phyloP scores from a whole-genome alignment of 2,329 filamentous ascomycete genomes.

The Sclerotinia nivalis region DNA sequence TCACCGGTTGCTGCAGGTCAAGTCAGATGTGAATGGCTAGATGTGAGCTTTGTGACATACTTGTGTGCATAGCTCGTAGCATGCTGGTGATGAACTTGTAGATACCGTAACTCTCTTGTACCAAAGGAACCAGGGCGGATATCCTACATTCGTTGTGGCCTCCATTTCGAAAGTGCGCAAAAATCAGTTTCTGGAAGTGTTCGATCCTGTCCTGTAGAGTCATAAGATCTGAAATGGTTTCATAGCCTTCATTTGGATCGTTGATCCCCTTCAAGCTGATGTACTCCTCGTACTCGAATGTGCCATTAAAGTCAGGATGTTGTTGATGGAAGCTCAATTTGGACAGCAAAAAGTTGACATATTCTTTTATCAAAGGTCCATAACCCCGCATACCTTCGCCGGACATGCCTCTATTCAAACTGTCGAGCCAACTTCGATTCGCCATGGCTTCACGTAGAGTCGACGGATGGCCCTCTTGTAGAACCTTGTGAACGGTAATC shows the following conservation, averaged over 20 bases:
- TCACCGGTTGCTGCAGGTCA: conserved; percentile 73
- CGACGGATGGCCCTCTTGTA: conserved; percentile 92
- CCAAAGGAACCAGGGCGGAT: conserved; percentile 86
- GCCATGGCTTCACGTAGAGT: conserved; percentile 85
- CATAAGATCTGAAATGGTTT: conserved; percentile 97
- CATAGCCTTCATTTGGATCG: conserved; percentile 95
- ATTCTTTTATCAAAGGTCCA: conserved; percentile 89
- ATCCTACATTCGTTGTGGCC: conserved; percentile 97
- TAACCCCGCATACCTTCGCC: conserved; percentile 90
- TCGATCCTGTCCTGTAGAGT: conserved; percentile 97
- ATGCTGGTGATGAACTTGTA: conserved; percentile 99
- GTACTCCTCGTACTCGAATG: conserved; percentile 99
- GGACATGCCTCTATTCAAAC: conserved; percentile 77
- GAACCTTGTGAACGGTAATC: conserved; percentile 94
- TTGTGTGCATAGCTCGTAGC: conserved; percentile 95
- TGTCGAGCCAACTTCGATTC: conserved; percentile 89
- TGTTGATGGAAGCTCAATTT: conserved; percentile 97
- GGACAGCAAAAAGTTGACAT: conserved; percentile 90
- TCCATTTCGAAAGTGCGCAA: conserved; percentile 89
- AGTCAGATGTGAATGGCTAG: conserved; percentile 15
- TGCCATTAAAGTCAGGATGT: conserved; percentile 96
- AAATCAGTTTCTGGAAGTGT: conserved; percentile 96
- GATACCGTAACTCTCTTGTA: conserved; percentile 97
- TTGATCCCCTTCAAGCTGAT: conserved; percentile 97
- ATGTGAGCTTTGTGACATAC: conserved; percentile 52